Percentiles rank a stretch among this genome's conserved stretches.
Evolutionary conservation across 2,329 filamentous ascomycete species (phyloP).

Genomic region (Aspergillus carbonarius): DNA sequence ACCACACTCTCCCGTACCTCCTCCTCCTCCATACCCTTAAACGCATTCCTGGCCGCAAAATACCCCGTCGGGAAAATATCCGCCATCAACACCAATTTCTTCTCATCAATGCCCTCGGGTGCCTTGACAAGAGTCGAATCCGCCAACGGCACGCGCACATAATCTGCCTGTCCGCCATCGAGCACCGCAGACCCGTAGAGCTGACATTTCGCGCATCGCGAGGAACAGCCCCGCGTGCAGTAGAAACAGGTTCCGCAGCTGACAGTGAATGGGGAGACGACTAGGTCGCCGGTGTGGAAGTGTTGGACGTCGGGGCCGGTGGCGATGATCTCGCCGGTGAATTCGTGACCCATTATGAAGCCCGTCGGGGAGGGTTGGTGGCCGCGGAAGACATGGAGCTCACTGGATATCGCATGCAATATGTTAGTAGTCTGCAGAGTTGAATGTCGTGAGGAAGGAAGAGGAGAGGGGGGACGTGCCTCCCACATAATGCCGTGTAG

Average conservation of each 20-base stretch:
- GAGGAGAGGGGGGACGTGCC: conserved; percentile 49
- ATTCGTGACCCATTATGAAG: conserved; percentile 74
- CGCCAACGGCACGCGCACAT: conserved; percentile 73
- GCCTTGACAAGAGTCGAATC: conserved; percentile 74
- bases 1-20: conserved; percentile 48
- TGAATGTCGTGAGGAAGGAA: not conserved
- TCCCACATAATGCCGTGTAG: conserved; percentile 80
- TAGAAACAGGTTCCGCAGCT: conserved; percentile 80
- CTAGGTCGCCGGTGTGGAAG: conserved; percentile 69
- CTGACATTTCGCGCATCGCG: conserved; percentile 66
- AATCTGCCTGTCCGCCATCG: conserved; percentile 79
- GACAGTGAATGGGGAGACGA: conserved; percentile 79
- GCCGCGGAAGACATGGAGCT: conserved; percentile 82
- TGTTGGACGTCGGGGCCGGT: conserved; percentile 57
- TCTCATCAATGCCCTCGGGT: conserved; percentile 66
- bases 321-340: conserved; percentile 71
- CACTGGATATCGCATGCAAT: conserved; percentile 40
- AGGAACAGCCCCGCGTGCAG: conserved; percentile 70
- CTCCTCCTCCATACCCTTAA: conserved; percentile 57
- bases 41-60: conserved; percentile 74
- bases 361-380: conserved; percentile 67
- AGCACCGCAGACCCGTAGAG: conserved; percentile 69
- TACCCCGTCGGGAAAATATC: conserved; percentile 62
- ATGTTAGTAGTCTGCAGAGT: not conserved
- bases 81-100: conserved; percentile 70